phyloP scores from a whole-genome alignment of 1,284 basidiomycete species.

The Microstroma glucosiphilum region DNA sequence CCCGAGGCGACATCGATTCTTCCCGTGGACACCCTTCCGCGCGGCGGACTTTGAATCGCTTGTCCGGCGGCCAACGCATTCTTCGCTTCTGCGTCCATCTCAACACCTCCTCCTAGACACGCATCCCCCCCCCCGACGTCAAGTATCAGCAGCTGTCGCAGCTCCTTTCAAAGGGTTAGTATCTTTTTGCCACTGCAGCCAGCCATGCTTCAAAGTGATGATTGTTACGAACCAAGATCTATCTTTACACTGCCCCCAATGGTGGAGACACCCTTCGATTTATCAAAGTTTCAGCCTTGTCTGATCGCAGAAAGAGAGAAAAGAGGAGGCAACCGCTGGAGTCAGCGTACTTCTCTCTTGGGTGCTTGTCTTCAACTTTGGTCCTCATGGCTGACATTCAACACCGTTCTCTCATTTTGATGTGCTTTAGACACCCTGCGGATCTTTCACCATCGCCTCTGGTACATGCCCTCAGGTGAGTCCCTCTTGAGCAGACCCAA shows the following conservation, averaged over 20 bases:
- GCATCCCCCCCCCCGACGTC: too few relatives aligned
- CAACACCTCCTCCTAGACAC: too few relatives aligned
- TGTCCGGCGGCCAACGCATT: too few relatives aligned
- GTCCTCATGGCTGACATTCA: not conserved
- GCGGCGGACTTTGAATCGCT: too few relatives aligned
- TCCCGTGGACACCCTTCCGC: too few relatives aligned
- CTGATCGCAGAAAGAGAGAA: conserved; percentile 2
- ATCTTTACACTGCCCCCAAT: conserved; percentile 13
- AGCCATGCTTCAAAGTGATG: conserved; percentile 4
- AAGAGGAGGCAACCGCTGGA: not conserved
- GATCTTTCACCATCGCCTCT: not conserved
- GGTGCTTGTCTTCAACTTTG: not conserved
- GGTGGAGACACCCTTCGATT: conserved; percentile 14
- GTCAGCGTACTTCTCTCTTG: not conserved
- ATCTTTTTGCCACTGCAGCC: too few relatives aligned
- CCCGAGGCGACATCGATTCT: too few relatives aligned
- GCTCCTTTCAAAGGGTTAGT: too few relatives aligned
- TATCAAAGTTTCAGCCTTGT: conserved; percentile 18
- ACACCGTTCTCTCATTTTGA: too few relatives aligned
- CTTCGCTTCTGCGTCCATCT: too few relatives aligned
- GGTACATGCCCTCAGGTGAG: not conserved
- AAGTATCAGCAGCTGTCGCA: too few relatives aligned
- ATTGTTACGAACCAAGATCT: conserved; percentile 12
- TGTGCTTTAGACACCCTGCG: not conserved
- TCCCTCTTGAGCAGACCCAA: not conserved